Percentiles rank a stretch among this genome's conserved stretches.
These are phyloP conservation scores for Pythium grandisporangium DNA, from an alignment of 352 stramenopile genomes.

Conservation along the genomic window DNA sequence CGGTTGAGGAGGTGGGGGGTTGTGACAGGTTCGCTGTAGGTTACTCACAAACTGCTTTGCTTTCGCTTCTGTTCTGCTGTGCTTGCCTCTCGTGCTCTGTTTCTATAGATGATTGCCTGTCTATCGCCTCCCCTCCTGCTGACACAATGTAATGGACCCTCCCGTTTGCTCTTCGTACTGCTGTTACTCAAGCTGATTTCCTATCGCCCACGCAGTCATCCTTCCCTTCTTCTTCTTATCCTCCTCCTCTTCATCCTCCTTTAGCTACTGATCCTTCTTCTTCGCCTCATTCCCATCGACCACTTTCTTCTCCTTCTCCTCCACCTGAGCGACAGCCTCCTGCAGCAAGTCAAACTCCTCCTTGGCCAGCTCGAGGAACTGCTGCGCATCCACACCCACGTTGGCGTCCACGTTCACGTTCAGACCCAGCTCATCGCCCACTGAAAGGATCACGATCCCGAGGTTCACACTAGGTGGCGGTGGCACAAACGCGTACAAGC, in stretches of 20 bases:
- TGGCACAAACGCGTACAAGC: slow-evolving; percentile 68
- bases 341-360: slow-evolving; percentile 54
- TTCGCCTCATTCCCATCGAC: neutral
- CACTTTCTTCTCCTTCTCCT: slow-evolving; percentile 9
- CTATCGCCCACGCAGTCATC: too few species aligned
- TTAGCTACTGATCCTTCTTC: neutral
- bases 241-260: neutral
- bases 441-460: slow-evolving; percentile 59
- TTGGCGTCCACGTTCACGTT: slow-evolving; percentile 70
- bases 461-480: slow-evolving; percentile 76
- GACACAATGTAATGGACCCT: too few species aligned
- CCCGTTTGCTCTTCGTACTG: too few species aligned
- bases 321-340: slow-evolving; percentile 7
- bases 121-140: too few species aligned
- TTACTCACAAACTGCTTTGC: too few species aligned
- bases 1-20: too few species aligned
- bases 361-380: slow-evolving; percentile 58
- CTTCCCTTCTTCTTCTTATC: too few species aligned
- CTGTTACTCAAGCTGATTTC: too few species aligned
- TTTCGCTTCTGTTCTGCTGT: too few species aligned
- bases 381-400: slow-evolving; percentile 46
- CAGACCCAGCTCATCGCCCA: slow-evolving; percentile 57
- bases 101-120: too few species aligned
- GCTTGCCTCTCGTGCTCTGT: too few species aligned
- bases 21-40: neutral